Conservation (phyloP, 768 basidiomycete species). For the Leucocoprinus sp. region DNA sequence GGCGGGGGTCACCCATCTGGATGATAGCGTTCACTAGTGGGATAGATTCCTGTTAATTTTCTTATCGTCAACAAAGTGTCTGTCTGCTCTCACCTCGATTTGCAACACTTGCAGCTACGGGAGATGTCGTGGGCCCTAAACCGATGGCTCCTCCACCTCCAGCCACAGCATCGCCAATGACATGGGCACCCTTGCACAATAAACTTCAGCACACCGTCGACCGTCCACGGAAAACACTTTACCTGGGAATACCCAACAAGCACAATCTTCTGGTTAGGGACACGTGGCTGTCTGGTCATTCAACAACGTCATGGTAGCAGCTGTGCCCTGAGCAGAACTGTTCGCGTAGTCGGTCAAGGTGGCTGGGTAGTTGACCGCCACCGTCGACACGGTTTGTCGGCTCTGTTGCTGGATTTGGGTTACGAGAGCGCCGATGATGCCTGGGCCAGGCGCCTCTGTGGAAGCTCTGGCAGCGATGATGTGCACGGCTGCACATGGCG, state of each 20-base stretch:
- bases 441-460: conserved; percentile 20
- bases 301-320: conserved; percentile 19
- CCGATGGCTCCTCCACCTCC: conserved; percentile 17
- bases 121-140: conserved; percentile 16
- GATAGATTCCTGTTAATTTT: not conserved
- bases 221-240: not conserved
- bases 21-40: conserved; percentile 19
- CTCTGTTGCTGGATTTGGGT: conserved; percentile 19
- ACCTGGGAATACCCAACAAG: conserved; percentile 23
- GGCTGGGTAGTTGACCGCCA: conserved; percentile 22
- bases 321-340: conserved; percentile 20
- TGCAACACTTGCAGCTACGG: conserved; percentile 16
- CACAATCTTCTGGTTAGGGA: conserved; percentile 24
- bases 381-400: conserved; percentile 20
- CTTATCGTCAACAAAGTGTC: too few species aligned
- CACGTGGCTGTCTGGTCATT: conserved; percentile 20
- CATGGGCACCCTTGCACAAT: conserved; percentile 19
- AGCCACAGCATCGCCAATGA: conserved; percentile 21
- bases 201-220: not conserved
- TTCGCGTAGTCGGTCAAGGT: conserved; percentile 20
- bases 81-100: conserved; percentile 10
- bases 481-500: conserved; percentile 21
- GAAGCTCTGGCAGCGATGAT: conserved; percentile 22
- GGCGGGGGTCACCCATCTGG: conserved; percentile 22
- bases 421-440: conserved; percentile 21